Evolutionary conservation across 2,329 filamentous ascomycete genomes (phyloP).

Genomic region (Nannizzia gypsea): DNA sequence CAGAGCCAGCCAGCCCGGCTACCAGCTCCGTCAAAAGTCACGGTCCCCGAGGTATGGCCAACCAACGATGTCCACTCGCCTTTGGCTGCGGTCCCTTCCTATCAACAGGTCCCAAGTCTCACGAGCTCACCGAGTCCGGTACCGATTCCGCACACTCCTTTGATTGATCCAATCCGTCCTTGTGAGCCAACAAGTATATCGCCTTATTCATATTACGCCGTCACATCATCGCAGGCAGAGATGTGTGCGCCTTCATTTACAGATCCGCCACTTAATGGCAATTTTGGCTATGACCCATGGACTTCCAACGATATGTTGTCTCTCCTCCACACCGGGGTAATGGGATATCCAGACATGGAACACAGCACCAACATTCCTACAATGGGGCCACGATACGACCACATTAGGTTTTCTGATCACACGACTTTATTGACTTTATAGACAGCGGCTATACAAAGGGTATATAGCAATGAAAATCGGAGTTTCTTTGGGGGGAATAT

Average conservation of each 20-base stretch:
- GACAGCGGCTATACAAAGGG: not conserved
- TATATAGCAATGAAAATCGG: not conserved
- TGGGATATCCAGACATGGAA: slow-evolving; percentile 1
- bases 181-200: slow-evolving; percentile 3
- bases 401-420: not conserved
- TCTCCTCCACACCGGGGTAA: not conserved
- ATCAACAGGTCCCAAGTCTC: slow-evolving; percentile 4
- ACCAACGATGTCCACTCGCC: not conserved
- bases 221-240: slow-evolving; percentile 5
- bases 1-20: not conserved
- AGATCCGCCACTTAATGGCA: slow-evolving; percentile 3
- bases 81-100: not conserved
- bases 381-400: not conserved
- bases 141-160: not conserved
- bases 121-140: slow-evolving; percentile 4
- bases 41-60: not conserved
- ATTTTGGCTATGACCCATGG: slow-evolving; percentile 3
- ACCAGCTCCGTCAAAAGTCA: not conserved
- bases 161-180: not conserved
- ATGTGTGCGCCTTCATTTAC: not conserved
- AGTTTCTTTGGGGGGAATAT: not conserved
- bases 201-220: slow-evolving; percentile 2
- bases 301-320: slow-evolving; percentile 2
- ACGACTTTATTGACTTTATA: slow-evolving; percentile 4
- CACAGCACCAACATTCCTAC: not conserved